Evolutionary conservation across 2,329 filamentous ascomycete species (phyloP), one percentile per base, ranked within the genome.

Genomic region (Epichloe coenophiala): DNA sequence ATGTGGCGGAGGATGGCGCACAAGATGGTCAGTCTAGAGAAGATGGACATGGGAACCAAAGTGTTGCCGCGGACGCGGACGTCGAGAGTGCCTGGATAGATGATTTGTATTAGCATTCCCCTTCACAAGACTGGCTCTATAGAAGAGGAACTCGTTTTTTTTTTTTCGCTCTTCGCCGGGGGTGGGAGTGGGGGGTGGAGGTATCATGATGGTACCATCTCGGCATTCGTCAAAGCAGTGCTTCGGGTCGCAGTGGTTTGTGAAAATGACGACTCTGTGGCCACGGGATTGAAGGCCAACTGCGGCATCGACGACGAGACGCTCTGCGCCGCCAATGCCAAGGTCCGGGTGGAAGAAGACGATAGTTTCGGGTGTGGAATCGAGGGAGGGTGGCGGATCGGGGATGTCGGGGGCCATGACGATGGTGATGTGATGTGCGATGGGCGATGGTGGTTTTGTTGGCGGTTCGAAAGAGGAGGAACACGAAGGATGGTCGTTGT

Each of bases 161-260:
- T n/a, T 38, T 33, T 21, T 21, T 21, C 4, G 15, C n/a, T 4
- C 17, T 13, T 9, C 8, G 21, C 19, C 36, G 6, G 38, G 39
- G 39, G 7, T 40, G 13, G 23, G 23, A 23, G 23, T 23, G 5
- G 5, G 23, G 23, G 7, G 6, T 7, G 31, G 33, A 43, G 11
- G 11, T 27, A 5, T 23, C 9, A 17, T 8, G 3, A 12, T 5
- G 53, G 53, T 73, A 89, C 88, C 90, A 78, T 97, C 86, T 62
- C 89, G 81, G 53, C 89, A 91, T 71, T 98, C 93, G 59, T 97
- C 91, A 60, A 98, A 98, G 74, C 91, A 97, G 69, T 98, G 93
- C 50, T 75, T 73, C 19, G 79, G 81, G 67, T 97, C 89, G 71
- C 93, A 88, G 68, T 97, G 85, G 58, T 89, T 96, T 11, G 93